Percentiles rank a stretch among this genome's conserved stretches.
Conservation (phyloP, 1,139 yeast species). For the Blastobotrys raffinosifermentans region DNA sequence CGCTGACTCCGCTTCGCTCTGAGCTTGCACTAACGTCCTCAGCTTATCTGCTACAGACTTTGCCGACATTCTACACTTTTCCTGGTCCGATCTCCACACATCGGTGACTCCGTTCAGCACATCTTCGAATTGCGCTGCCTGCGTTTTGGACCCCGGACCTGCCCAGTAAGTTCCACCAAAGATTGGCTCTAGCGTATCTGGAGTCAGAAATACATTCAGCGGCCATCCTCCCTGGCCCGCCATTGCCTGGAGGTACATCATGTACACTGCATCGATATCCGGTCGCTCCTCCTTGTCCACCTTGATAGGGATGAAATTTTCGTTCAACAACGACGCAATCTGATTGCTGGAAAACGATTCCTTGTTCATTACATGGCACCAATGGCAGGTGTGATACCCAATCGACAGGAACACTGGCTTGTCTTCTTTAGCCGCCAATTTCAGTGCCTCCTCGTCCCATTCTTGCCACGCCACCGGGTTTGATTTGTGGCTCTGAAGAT, state of each 20-base stretch:
- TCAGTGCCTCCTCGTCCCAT: conserved; percentile 32
- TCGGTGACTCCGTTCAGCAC: conserved; percentile 26
- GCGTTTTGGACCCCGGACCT: conserved; percentile 27
- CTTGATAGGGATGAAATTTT: conserved; percentile 33
- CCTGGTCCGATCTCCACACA: conserved; percentile 27
- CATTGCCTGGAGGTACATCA: conserved; percentile 36
- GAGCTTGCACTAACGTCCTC: conserved; percentile 23
- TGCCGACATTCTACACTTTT: conserved; percentile 26
- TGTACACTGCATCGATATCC: conserved; percentile 35
- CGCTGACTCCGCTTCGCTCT: conserved; percentile 23
- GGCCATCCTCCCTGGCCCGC: conserved; percentile 41
- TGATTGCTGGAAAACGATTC: conserved; percentile 30
- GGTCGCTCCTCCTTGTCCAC: conserved; percentile 38
- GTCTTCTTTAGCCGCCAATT: conserved; percentile 28
- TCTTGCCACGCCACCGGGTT: conserved; percentile 37
- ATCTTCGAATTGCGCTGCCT: conserved; percentile 23
- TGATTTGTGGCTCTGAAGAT: conserved; percentile 23
- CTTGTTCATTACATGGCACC: conserved; percentile 37
- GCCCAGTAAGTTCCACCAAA: conserved; percentile 38
- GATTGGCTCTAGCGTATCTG: conserved; percentile 33
- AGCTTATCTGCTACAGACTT: conserved; percentile 20
- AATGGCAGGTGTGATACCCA: conserved; percentile 37
- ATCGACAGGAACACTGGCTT: conserved; percentile 35
- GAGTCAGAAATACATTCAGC: conserved; percentile 34
- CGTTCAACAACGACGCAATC: conserved; percentile 31